A percentile compares a stretch with the other conserved stretches of the same genome.
Evolutionary conservation across 2,329 filamentous ascomycete genomes (phyloP).

Genomic region (Colletotrichum liriopes): DNA sequence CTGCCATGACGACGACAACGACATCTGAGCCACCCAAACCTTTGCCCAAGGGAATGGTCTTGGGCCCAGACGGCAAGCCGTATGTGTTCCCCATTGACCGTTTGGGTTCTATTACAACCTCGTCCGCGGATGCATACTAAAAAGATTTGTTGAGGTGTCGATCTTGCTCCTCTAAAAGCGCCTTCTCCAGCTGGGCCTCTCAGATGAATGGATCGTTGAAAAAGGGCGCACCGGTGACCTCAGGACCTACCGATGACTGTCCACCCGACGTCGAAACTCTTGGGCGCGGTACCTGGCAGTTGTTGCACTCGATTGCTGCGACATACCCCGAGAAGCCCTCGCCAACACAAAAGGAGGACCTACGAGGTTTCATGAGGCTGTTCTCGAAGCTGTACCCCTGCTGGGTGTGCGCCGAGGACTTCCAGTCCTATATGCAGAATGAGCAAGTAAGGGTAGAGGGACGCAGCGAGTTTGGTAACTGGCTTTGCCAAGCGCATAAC

Average conservation of each 20-base stretch:
- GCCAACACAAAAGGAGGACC: slow-evolving; percentile 79
- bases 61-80: slow-evolving; percentile 89
- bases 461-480: slow-evolving; percentile 81
- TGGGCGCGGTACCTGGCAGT: slow-evolving; percentile 91
- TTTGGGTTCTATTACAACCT: neutral
- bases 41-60: slow-evolving; percentile 79
- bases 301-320: slow-evolving; percentile 92
- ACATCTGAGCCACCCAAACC: slow-evolving; percentile 62
- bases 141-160: slow-evolving; percentile 71
- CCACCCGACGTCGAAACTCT: slow-evolving; percentile 91
- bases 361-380: slow-evolving; percentile 82
- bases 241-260: slow-evolving; percentile 73
- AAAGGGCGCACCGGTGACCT: slow-evolving; percentile 50
- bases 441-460: slow-evolving; percentile 75
- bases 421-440: slow-evolving; percentile 83
- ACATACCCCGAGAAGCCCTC: slow-evolving; percentile 84
- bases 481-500: slow-evolving; percentile 91
- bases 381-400: slow-evolving; percentile 95
- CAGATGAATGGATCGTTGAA: slow-evolving; percentile 63
- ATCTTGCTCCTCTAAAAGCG: slow-evolving; percentile 70
- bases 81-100: slow-evolving; percentile 60
- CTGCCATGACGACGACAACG: neutral
- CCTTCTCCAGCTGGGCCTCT: slow-evolving; percentile 75
- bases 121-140: slow-evolving; percentile 9
- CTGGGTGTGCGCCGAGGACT: slow-evolving; percentile 95